Base-by-base conservation (phyloP, 768 basidiomycete genomes). In the Lactifluus rugatus region DNA sequence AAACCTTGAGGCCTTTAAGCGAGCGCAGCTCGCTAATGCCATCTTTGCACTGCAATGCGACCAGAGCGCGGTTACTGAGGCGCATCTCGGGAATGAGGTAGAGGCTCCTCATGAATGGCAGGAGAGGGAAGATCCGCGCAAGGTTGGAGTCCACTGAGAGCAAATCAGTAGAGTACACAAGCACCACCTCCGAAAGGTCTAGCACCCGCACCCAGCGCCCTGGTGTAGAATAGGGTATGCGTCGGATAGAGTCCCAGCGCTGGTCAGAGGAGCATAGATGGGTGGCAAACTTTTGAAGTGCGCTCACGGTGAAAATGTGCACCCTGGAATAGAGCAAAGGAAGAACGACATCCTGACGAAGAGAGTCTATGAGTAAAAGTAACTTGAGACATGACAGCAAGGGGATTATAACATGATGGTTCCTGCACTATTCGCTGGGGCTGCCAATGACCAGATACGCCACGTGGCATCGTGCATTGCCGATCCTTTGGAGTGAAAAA, bases 211-310 rank as follows among this genome's bases (percentile, higher is more conserved):
- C 82, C 87, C 90, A 94, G 67, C 93, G 78, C 28, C 93, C 93
- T 1, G 93, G 93, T 0, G 86, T 79, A 4, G 91, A 93, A 66
- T 86, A 88, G 0, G 89, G 89, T 63, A 89, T 91, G 50, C 93
- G 80, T 52, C 89, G 81, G 56, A 95, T 83, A 45, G 89, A 88
- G 65, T 93, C 90, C 93, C 93, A 95, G 66, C 78, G 80, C 64
- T 81, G 77, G 61, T 95, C 92, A 7, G 85, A 83, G 31, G 67
- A 64, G 58, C 76, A 72, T 1, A 94, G 76, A 23, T 73, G 74
- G n/a, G 71, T 58, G n/a, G 78, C 73, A 63, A 93, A 85, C 59
- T 74, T 76, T 55, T 79, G 76, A 42, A 92, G 73, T 5, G 74
- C 67, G 13, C 67, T 54, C 11, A 80, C 64, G 19, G 74, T 72